Percentiles rank a stretch among this genome's conserved stretches.
These are phyloP conservation scores for Metschnikowia bowlesiae DNA, from an alignment of 805 yeast species.

Conservation along the genomic window DNA sequence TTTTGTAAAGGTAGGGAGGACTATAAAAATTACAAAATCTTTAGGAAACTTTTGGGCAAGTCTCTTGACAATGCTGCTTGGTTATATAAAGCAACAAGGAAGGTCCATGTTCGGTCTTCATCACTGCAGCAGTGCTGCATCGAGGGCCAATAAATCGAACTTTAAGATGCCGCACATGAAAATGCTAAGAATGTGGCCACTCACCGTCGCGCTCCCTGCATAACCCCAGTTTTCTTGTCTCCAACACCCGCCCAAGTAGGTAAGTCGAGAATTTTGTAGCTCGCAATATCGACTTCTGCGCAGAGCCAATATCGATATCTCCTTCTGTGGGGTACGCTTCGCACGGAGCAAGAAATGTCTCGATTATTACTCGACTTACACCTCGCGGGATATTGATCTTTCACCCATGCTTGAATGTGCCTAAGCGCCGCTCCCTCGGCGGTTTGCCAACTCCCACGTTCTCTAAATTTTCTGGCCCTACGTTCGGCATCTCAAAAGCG, in stretches of 20 bases:
- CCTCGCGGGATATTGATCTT: neutral
- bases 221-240: conserved; percentile 1
- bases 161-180: neutral
- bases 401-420: too few species aligned
- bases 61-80: neutral
- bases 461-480: neutral
- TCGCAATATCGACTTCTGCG: neutral
- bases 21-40: too few species aligned
- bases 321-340: neutral
- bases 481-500: neutral
- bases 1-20: neutral
- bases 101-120: conserved; percentile 3
- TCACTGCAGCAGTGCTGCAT: conserved; percentile 2
- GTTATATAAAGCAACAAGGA: neutral
- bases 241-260: neutral
- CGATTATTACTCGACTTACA: neutral
- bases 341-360: neutral
- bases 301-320: conserved; percentile 2
- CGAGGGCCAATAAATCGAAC: neutral
- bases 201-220: neutral
- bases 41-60: neutral
- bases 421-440: too few species aligned
- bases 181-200: conserved; percentile 1
- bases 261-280: neutral
- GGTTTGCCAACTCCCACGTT: neutral